These are phyloP conservation scores for Sporothrix schenckii DNA, from an alignment of 2,329 filamentous ascomycete species.

Conservation along the genomic window DNA sequence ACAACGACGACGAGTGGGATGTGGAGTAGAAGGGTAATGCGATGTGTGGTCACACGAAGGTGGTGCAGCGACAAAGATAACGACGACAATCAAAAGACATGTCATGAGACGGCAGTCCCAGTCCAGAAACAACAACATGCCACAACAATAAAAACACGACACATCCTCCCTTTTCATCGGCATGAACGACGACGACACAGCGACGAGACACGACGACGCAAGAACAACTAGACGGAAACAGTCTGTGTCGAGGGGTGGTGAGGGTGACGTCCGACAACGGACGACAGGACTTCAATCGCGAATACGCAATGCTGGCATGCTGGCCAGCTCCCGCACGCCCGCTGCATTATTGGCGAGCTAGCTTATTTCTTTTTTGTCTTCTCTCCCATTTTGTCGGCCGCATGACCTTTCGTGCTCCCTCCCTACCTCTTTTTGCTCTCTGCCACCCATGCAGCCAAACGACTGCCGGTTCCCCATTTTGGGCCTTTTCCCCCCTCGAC, in stretches of 20 bases:
- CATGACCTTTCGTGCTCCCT: neutral
- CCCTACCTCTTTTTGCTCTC: neutral
- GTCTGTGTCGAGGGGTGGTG: neutral
- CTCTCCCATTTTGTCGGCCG: neutral
- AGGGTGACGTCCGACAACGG: neutral
- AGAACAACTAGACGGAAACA: neutral
- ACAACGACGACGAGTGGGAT: conserved; percentile 50
- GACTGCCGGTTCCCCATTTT: neutral
- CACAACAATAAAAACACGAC: neutral
- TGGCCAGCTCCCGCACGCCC: neutral
- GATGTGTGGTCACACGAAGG: neutral
- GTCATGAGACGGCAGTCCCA: neutral
- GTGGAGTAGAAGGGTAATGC: conserved; percentile 43
- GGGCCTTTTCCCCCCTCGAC: neutral
- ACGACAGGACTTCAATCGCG: neutral
- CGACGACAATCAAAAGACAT: conserved; percentile 6
- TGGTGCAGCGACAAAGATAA: conserved; percentile 2
- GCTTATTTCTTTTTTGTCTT: neutral
- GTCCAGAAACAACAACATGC: neutral
- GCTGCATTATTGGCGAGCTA: neutral
- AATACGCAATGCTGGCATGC: neutral
- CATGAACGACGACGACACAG: conserved; percentile 8
- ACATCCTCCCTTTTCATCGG: conserved; percentile 10
- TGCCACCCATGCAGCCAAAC: neutral
- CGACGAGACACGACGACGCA: neutral